phyloP scores from a whole-genome alignment of 371 early-diverging fungal genomes.

The Mortierella sp. region DNA sequence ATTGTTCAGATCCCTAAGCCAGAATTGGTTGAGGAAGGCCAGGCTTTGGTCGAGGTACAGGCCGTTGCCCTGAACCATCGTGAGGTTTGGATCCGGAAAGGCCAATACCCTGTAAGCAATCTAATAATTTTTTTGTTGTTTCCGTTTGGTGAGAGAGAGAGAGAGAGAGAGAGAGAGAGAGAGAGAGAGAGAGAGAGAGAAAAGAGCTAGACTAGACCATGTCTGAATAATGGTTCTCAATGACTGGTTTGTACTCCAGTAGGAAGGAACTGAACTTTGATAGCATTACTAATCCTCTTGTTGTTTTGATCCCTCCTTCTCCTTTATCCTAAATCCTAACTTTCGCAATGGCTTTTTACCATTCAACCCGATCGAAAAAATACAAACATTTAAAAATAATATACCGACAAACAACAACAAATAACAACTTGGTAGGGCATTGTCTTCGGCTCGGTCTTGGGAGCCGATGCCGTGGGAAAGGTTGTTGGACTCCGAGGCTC shows the following conservation, averaged over 20 bases:
- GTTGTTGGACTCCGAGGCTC: conserved; percentile 46
- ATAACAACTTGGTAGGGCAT: conserved; percentile 30
- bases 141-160: neutral
- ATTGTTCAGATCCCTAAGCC: conserved; percentile 47
- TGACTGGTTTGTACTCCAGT: too few relatives aligned
- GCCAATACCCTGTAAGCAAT: conserved; percentile 43
- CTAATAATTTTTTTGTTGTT: neutral
- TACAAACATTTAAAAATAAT: too few relatives aligned
- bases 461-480: conserved; percentile 71
- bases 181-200: too few relatives aligned
- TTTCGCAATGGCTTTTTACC: neutral
- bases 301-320: neutral
- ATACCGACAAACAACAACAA: too few relatives aligned
- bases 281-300: neutral
- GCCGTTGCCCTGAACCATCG: conserved; percentile 80
- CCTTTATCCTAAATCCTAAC: neutral
- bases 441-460: conserved; percentile 61
- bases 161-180: too few relatives aligned
- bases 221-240: neutral
- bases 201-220: neutral
- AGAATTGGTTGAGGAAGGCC: conserved; percentile 28
- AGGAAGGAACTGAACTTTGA: neutral
- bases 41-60: conserved; percentile 65
- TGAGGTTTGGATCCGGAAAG: conserved; percentile 73
- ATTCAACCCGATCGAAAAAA: neutral